Evolutionary conservation across 768 basidiomycete genomes (phyloP).

Genomic region (Amanita rubescens): DNA sequence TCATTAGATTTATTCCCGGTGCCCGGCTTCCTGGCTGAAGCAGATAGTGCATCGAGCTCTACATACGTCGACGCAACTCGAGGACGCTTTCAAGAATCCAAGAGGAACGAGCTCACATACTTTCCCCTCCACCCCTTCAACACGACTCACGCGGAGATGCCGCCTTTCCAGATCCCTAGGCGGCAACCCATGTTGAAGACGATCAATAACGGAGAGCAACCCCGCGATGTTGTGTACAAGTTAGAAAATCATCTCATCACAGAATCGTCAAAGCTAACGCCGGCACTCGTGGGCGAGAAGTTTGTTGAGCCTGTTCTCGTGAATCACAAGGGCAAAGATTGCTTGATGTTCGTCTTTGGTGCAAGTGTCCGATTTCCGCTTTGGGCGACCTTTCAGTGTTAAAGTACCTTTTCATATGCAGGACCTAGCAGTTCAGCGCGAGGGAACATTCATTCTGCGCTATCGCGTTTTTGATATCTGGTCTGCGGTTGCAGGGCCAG

Average conservation of each 20-base stretch:
- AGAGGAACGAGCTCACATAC: slow-evolving; percentile 21
- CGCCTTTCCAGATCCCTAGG: slow-evolving; percentile 30
- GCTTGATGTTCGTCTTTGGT: slow-evolving; percentile 56
- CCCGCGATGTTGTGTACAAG: slow-evolving; percentile 24
- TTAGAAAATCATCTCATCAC: slow-evolving; percentile 29
- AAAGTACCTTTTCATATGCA: slow-evolving; percentile 19
- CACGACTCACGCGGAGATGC: slow-evolving; percentile 19
- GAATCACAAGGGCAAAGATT: slow-evolving; percentile 45
- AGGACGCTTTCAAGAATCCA: not conserved
- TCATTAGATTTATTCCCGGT: slow-evolving; percentile 66
- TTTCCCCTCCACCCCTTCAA: slow-evolving; percentile 32
- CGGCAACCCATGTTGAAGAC: slow-evolving; percentile 27
- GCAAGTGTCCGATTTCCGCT: slow-evolving; percentile 25
- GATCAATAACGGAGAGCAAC: slow-evolving; percentile 20
- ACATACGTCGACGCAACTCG: not conserved
- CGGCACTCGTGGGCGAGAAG: slow-evolving; percentile 54
- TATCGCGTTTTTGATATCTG: slow-evolving; percentile 64
- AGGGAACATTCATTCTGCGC: slow-evolving; percentile 63
- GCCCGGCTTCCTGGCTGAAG: slow-evolving; percentile 23
- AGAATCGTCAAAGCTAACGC: slow-evolving; percentile 38
- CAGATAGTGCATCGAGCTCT: slow-evolving; percentile 7
- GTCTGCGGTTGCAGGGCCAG: slow-evolving; percentile 25
- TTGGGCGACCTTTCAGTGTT: not conserved
- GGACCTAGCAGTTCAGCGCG: slow-evolving; percentile 63
- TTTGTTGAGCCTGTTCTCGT: slow-evolving; percentile 48